phyloP scores from a whole-genome alignment of 768 basidiomycete species.

The Calocybe cyanea region DNA sequence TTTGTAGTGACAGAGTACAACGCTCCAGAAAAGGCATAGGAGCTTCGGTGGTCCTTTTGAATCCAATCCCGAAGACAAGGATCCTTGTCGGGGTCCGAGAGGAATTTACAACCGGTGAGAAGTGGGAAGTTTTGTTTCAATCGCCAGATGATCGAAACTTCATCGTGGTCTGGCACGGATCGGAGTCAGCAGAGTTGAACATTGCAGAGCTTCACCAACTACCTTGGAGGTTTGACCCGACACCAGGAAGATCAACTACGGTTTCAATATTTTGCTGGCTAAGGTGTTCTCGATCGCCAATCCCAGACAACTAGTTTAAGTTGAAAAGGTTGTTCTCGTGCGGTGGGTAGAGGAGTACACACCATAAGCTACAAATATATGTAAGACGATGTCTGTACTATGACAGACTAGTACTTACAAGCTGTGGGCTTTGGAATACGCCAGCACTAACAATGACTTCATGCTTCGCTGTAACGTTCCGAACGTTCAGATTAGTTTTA shows the following conservation, averaged over 20 bases:
- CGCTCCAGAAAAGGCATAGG: constrained; percentile 23
- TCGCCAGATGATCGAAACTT: constrained; percentile 25
- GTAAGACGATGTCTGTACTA: background rate
- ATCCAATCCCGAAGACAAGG: constrained; percentile 26
- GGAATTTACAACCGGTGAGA: constrained; percentile 22
- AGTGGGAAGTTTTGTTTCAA: constrained; percentile 25
- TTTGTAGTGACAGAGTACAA: constrained; percentile 20
- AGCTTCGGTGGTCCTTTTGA: constrained; percentile 17
- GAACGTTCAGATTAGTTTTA: constrained; percentile 13
- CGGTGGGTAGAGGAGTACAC: background rate
- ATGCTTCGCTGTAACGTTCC: constrained; percentile 19
- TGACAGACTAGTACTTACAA: no score
- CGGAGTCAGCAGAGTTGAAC: background rate
- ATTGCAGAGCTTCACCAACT: background rate
- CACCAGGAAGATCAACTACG: constrained; percentile 28
- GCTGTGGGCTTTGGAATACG: constrained; percentile 25
- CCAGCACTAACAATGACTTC: constrained; percentile 28
- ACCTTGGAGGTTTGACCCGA: constrained; percentile 36
- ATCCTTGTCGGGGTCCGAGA: constrained; percentile 22
- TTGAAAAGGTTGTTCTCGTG: background rate
- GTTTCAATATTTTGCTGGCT: constrained; percentile 21
- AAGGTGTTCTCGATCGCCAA: constrained; percentile 26
- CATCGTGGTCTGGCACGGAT: constrained; percentile 26
- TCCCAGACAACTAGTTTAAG: constrained; percentile 27
- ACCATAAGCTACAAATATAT: constrained; percentile 21